phyloP scores from a whole-genome alignment of 2,329 filamentous ascomycete species.

The Ploettnerulaceae sp. region DNA sequence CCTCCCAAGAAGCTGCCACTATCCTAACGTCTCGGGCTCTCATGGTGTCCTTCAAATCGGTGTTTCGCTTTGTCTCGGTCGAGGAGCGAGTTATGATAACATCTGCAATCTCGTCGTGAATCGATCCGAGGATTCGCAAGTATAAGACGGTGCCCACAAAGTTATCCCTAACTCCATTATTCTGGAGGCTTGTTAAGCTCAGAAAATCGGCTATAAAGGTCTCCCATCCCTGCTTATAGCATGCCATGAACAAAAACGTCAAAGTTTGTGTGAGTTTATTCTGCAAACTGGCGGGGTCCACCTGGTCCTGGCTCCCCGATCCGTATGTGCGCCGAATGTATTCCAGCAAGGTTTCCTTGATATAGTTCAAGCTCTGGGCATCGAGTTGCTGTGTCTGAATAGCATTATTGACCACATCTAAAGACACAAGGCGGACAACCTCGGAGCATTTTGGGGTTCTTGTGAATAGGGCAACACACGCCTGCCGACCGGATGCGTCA shows the following conservation, averaged over 20 bases:
- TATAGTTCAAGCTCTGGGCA: constrained; percentile 61
- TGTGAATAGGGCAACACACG: constrained; percentile 81
- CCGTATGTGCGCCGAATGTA: constrained; percentile 77
- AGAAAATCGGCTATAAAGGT: constrained; percentile 89
- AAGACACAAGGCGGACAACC: constrained; percentile 79
- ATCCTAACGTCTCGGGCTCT: constrained; percentile 82
- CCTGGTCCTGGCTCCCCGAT: constrained; percentile 44
- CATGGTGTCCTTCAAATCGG: constrained; percentile 84
- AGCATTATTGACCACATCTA: constrained; percentile 91
- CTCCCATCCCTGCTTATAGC: constrained; percentile 84
- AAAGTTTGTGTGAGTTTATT: constrained; percentile 97
- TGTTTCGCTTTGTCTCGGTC: constrained; percentile 78
- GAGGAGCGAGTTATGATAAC: constrained; percentile 75
- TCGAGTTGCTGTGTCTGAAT: constrained; percentile 77
- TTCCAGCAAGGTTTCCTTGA: constrained; percentile 76
- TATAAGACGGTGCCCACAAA: constrained; percentile 76
- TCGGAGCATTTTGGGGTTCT: constrained; percentile 71
- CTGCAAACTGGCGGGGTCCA: constrained; percentile 75
- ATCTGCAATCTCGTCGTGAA: constrained; percentile 97
- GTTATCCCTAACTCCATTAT: constrained; percentile 62
- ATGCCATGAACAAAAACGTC: constrained; percentile 83
- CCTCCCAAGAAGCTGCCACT: constrained; percentile 85
- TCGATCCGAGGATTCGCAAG: constrained; percentile 78
- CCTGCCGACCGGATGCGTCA: constrained; percentile 84
- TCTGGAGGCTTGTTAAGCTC: constrained; percentile 61